Conservation (phyloP, 352 stramenopile genomes). For the Pythium insidiosum region DNA sequence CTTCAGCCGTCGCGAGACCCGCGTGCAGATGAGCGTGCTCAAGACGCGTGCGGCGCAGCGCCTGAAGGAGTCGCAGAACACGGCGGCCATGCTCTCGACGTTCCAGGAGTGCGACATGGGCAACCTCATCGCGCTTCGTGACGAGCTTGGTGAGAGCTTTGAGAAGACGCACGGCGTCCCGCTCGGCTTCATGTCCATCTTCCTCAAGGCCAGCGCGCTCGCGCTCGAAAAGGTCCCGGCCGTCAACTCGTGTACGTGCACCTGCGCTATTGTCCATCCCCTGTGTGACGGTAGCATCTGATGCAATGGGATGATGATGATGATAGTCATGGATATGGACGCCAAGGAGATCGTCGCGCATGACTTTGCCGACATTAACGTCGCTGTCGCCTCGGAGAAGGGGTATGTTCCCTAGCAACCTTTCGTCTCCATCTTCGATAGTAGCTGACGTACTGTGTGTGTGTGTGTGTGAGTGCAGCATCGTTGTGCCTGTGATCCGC, state of each 20-base stretch:
- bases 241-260: constrained; percentile 93
- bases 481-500: constrained; percentile 98
- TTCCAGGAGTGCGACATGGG: constrained; percentile 99
- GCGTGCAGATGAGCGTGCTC: constrained; percentile 95
- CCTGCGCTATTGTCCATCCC: not conserved
- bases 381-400: constrained; percentile 93
- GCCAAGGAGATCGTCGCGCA: constrained; percentile 99
- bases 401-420: constrained; percentile 69
- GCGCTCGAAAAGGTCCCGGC: constrained; percentile 91
- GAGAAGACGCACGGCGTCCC: constrained; percentile 96
- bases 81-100: constrained; percentile 97
- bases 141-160: constrained; percentile 91
- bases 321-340: constrained; percentile 94
- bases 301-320: too few species aligned
- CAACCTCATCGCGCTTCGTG: constrained; percentile 91
- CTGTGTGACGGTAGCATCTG: too few species aligned
- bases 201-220: constrained; percentile 94
- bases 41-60: constrained; percentile 92
- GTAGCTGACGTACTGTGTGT: too few species aligned
- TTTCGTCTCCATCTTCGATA: too few species aligned
- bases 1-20: constrained; percentile 66
- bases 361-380: constrained; percentile 98
- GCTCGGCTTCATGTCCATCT: constrained; percentile 98
- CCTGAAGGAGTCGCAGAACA: constrained; percentile 98
- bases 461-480: constrained; percentile 30